Conservation (phyloP, 208 protist species). For the Sergeia podlipaevii region DNA sequence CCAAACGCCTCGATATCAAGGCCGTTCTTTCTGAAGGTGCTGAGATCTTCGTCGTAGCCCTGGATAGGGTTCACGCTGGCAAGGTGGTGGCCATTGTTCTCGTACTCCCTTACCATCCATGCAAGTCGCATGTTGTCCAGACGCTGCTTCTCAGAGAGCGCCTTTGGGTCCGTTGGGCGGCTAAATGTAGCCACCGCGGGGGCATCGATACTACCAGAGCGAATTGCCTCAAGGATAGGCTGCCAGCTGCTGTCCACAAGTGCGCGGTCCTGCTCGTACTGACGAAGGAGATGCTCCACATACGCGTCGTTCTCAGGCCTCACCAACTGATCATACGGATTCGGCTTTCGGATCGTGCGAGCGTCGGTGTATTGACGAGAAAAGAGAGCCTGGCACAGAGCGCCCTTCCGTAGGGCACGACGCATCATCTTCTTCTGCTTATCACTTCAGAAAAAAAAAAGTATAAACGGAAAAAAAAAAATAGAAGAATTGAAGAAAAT, state of each 20-base stretch:
- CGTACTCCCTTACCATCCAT: constrained; percentile 89
- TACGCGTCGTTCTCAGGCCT: constrained; percentile 67
- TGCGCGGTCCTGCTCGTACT: constrained; percentile 70
- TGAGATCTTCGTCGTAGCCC: constrained; percentile 14
- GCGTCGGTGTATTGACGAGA: constrained; percentile 67
- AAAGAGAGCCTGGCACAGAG: constrained; percentile 7
- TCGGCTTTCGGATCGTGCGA: constrained; percentile 70
- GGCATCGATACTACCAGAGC: constrained; percentile 30
- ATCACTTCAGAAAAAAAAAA: constrained; percentile 1
- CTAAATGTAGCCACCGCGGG: constrained; percentile 76
- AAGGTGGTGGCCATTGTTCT: constrained; percentile 79
- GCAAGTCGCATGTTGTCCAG: constrained; percentile 88
- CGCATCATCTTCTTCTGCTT: constrained; percentile 70
- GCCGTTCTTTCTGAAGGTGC: constrained; percentile 16
- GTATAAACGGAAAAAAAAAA: constrained; percentile 1
- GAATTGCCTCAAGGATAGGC: constrained; percentile 74
- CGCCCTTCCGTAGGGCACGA: constrained; percentile 23
- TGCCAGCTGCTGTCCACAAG: constrained; percentile 79
- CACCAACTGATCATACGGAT: constrained; percentile 73
- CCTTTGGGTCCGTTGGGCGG: constrained; percentile 50
- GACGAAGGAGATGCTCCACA: constrained; percentile 68
- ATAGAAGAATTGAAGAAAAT: constrained; percentile 1
- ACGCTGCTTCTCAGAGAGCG: constrained; percentile 71
- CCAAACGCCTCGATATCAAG: constrained; percentile 73
- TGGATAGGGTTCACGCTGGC: constrained; percentile 76